Percentiles rank a stretch among this genome's conserved stretches.
phyloP scores from a whole-genome alignment of 1,284 basidiomycete genomes.

The Cystobasidiaceae sp. region DNA sequence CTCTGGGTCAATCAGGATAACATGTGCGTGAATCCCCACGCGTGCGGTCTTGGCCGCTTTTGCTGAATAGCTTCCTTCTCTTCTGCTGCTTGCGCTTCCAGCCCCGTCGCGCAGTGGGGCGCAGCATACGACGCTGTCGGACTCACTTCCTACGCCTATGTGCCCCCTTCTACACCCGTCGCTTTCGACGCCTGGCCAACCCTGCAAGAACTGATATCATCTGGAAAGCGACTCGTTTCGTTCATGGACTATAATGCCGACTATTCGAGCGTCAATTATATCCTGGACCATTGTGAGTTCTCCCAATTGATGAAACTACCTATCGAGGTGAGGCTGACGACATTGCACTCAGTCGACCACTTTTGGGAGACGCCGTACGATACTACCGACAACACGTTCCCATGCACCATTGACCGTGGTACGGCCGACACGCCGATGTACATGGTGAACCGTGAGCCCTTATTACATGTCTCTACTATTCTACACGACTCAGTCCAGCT shows the following conservation, averaged over 20 bases:
- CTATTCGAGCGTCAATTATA: constrained; percentile 64
- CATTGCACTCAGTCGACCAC: constrained; percentile 55
- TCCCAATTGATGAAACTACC: too few relatives aligned
- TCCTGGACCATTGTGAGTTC: constrained; percentile 68
- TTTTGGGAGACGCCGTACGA: constrained; percentile 86
- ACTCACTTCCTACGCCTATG: constrained; percentile 65
- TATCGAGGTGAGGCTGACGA: too few relatives aligned
- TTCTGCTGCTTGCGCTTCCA: constrained; percentile 19
- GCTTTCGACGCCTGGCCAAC: constrained; percentile 72
- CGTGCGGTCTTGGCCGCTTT: too few relatives aligned
- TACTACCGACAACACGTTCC: constrained; percentile 67
- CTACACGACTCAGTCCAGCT: too few relatives aligned
- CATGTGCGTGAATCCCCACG: constrained; percentile 44
- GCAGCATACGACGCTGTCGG: constrained; percentile 66
- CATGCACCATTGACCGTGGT: constrained; percentile 80
- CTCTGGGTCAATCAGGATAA: constrained; percentile 81
- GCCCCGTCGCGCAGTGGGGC: constrained; percentile 48
- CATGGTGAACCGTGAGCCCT: constrained; percentile 8
- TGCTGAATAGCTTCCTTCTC: background rate
- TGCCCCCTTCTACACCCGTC: constrained; percentile 59
- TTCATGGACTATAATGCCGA: constrained; percentile 80
- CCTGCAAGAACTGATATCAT: constrained; percentile 69
- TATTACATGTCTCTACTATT: too few relatives aligned
- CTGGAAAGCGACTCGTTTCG: constrained; percentile 68
- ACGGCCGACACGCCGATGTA: constrained; percentile 48